phyloP scores from a whole-genome alignment of 495 filamentous ascomycete species.

The Talaromyces adpressus region DNA sequence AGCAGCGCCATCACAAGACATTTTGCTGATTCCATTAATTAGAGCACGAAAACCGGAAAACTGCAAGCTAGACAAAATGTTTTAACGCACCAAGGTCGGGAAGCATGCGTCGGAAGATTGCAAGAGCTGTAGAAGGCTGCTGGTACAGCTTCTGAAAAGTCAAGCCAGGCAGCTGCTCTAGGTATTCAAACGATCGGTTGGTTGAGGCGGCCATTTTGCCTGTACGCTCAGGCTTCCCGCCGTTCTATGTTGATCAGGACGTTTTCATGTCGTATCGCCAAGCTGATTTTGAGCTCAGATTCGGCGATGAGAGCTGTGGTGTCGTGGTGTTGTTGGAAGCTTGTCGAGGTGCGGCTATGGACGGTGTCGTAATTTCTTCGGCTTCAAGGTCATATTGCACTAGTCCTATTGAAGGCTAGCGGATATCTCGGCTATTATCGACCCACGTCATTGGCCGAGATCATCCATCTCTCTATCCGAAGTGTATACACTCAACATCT shows the following conservation, averaged over 20 bases:
- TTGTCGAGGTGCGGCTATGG: not conserved
- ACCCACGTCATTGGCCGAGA: constrained; percentile 1
- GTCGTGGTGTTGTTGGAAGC: not conserved
- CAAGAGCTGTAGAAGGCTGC: constrained; percentile 90
- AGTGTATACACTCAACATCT: not conserved
- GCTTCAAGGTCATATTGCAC: not conserved
- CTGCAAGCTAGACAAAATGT: constrained; percentile 5
- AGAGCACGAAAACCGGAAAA: not conserved
- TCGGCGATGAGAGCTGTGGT: not conserved
- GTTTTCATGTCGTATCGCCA: constrained; percentile 3
- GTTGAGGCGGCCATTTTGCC: constrained; percentile 60
- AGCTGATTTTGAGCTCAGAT: not conserved
- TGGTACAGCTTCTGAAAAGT: constrained; percentile 85
- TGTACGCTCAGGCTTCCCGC: constrained; percentile 8
- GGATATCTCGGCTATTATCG: not conserved
- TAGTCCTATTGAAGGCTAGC: not conserved
- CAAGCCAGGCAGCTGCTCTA: constrained; percentile 83
- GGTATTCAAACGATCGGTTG: constrained; percentile 69
- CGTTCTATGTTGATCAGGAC: constrained; percentile 3
- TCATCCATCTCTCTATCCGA: not conserved
- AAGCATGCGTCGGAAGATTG: constrained; percentile 95
- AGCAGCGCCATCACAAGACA: constrained; percentile 90
- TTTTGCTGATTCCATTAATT: constrained; percentile 59
- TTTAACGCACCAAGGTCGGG: constrained; percentile 70
- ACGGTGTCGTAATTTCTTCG: not conserved